Base-by-base conservation (phyloP, 1,139 yeast species). In the Yamadazyma atmosphaerica region DNA sequence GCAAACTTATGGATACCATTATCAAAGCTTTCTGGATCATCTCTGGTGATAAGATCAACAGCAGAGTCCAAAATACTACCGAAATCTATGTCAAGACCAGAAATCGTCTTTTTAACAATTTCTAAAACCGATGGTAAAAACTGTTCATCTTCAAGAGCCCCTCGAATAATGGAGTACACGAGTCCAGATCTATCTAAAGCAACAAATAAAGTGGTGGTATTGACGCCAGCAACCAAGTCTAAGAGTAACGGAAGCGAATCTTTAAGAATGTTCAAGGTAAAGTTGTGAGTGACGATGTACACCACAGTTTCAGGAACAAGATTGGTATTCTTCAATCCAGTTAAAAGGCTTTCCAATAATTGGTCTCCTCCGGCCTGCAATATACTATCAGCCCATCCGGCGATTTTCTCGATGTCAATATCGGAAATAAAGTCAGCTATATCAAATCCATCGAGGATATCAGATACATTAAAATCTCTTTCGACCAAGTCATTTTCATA, bases 111-210 rank as follows among this genome's bases (percentile, higher is more conserved):
- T 35, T 47, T 51, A 31, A 50, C 56, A 39, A 64, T 58, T 10
- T 42, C 40, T 25, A 55, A 46, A 26, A 62, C 48, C 27, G 62
- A 54, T 30, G 68, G 66, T 38, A 63, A 50, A 32, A 61, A 54
- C n/a, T 53, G 48, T 14, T 56, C 54, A 43, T 60, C 59, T 33
- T 57, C 51, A 31, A 64, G 42, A 29, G 55, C 40, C 25, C 58
- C 58, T 10, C 65, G 58, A 42, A 64, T 49, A 32, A 63, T 43
- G 3, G 57, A 50, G 41, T 64, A 65, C n/a, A 58, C 65, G 44
- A 65, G 59, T 4, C 62, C 63, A 14, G 69, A 63, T 41, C 58
- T 47, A 42, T 63, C 67, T 40, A 65, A 60, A 7, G 68, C 68
- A 33, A 52, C 58, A 44, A 61, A 63, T 22, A 64, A 48, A n/a